A percentile compares a stretch with the other conserved stretches of the same genome.
Evolutionary conservation across 108 stramenopile species (phyloP).

Genomic region (Cyclotella atomus): DNA sequence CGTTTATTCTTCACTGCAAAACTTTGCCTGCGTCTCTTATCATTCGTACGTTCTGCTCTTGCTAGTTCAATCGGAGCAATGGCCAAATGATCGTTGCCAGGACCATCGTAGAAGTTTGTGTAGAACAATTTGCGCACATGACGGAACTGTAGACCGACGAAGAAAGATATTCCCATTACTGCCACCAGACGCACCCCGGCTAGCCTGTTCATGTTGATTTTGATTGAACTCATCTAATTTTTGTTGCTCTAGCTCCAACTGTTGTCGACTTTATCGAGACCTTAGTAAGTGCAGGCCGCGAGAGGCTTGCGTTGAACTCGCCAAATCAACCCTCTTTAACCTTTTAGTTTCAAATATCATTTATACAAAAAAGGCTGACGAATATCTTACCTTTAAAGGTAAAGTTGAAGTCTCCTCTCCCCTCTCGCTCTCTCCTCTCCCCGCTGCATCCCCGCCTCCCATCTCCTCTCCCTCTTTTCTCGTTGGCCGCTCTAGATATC

Average conservation of each 20-base stretch:
- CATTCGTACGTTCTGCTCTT: background rate
- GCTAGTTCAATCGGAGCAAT: slow-evolving; percentile 10
- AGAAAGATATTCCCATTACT: slow-evolving; percentile 18
- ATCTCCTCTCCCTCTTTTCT: too few species aligned
- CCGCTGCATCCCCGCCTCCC: too few species aligned
- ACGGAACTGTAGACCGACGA: slow-evolving; percentile 30
- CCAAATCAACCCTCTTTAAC: too few species aligned
- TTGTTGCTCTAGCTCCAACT: background rate
- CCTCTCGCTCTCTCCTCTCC: too few species aligned
- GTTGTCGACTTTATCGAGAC: too few species aligned
- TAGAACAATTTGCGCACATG: slow-evolving; percentile 5
- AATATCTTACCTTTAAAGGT: too few species aligned
- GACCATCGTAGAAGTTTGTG: background rate
- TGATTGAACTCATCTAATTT: slow-evolving; percentile 1
- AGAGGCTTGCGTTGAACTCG: too few species aligned
- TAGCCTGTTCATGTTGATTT: slow-evolving; percentile 4
- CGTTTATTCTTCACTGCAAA: background rate
- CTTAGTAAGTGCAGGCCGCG: too few species aligned
- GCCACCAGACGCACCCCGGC: slow-evolving; percentile 2
- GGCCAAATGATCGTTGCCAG: background rate
- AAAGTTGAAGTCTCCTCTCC: too few species aligned
- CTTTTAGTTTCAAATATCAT: too few species aligned
- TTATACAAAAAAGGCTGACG: too few species aligned
- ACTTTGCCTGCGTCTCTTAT: background rate
- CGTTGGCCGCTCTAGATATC: too few species aligned